A percentile compares a stretch with the other conserved stretches of the same genome.
Conservation (phyloP, 2,329 filamentous ascomycete species). For the Aspergillus intermedius region DNA sequence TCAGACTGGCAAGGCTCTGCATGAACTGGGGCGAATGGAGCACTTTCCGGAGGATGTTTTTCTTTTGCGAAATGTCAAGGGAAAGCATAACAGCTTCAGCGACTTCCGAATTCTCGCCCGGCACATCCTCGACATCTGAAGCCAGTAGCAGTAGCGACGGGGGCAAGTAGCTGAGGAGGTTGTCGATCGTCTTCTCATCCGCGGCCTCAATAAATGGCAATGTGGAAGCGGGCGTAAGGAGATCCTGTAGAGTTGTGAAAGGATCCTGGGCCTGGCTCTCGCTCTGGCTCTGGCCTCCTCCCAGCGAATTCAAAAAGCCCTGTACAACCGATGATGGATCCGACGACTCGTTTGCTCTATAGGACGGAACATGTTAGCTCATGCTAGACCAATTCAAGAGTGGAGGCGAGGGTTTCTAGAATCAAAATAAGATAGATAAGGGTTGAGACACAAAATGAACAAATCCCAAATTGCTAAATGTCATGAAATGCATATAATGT, state of each 20-base stretch:
- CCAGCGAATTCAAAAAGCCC: conserved; percentile 80
- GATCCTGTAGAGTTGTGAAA: conserved; percentile 79
- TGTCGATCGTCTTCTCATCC: conserved; percentile 60
- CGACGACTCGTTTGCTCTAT: conserved; percentile 55
- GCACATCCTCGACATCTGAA: conserved; percentile 57
- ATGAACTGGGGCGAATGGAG: conserved; percentile 84
- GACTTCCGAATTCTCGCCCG: conserved; percentile 59
- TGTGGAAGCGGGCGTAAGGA: conserved; percentile 71
- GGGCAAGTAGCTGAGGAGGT: conserved; percentile 71
- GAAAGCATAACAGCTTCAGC: conserved; percentile 68
- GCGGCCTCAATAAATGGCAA: conserved; percentile 68
- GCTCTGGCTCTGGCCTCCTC: conserved; percentile 47
- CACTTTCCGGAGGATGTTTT: conserved; percentile 70
- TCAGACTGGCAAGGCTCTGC: conserved; percentile 78
- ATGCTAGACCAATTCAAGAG: conserved; percentile 2
- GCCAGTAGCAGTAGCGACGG: conserved; percentile 70
- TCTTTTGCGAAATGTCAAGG: conserved; percentile 70
- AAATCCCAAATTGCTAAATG: conserved; percentile 1
- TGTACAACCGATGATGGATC: conserved; percentile 75
- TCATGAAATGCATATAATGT: conserved; percentile 1
- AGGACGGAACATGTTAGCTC: conserved; percentile 37
- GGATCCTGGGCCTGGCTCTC: conserved; percentile 49
- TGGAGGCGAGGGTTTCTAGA: too few relatives aligned
- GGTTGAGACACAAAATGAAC: neutral
- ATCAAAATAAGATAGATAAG: neutral